Conservation (phyloP, 306 rosid genomes). For the Senna siamea region DNA sequence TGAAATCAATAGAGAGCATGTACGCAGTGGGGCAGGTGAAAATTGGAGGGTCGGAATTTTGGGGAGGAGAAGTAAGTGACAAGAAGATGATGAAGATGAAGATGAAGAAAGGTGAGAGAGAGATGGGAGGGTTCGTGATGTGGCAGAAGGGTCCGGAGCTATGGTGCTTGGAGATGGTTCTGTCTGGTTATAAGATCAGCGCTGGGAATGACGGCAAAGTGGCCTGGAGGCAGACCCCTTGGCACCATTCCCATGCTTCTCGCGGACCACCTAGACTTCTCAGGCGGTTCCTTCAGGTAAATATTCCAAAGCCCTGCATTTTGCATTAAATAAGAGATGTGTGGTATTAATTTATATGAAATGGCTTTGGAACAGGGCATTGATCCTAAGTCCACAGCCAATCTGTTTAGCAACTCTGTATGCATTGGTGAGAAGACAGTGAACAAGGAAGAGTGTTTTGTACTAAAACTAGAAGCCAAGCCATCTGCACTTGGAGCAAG, state of each 20-base stretch:
- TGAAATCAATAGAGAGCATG: conserved; percentile 78
- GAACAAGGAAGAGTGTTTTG: conserved; percentile 79
- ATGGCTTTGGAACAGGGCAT: conserved; percentile 84
- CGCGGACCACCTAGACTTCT: conserved; percentile 96
- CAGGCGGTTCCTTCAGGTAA: conserved; percentile 87
- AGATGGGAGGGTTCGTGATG: conserved; percentile 89
- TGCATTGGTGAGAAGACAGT: conserved; percentile 86
- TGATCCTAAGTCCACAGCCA: conserved; percentile 88
- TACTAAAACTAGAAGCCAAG: conserved; percentile 71
- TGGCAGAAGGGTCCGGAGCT: conserved; percentile 88
- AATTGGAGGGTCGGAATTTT: conserved; percentile 76
- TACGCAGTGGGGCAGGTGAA: conserved; percentile 96
- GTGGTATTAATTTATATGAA: too few relatives aligned
- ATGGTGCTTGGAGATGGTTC: conserved; percentile 88
- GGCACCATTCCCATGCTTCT: conserved; percentile 98
- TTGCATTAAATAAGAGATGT: too few relatives aligned
- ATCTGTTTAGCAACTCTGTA: conserved; percentile 61
- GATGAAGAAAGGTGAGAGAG: conserved; percentile 67
- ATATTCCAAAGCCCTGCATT: too few relatives aligned
- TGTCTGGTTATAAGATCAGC: conserved; percentile 84
- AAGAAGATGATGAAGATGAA: conserved; percentile 17
- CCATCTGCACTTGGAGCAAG: conserved; percentile 58
- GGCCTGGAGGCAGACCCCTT: conserved; percentile 97
- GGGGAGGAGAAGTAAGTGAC: conserved; percentile 54
- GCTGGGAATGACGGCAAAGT: conserved; percentile 94